These are phyloP conservation scores for Talaromyces stipitatus DNA, from an alignment of 495 filamentous ascomycete species.

Conservation along the genomic window DNA sequence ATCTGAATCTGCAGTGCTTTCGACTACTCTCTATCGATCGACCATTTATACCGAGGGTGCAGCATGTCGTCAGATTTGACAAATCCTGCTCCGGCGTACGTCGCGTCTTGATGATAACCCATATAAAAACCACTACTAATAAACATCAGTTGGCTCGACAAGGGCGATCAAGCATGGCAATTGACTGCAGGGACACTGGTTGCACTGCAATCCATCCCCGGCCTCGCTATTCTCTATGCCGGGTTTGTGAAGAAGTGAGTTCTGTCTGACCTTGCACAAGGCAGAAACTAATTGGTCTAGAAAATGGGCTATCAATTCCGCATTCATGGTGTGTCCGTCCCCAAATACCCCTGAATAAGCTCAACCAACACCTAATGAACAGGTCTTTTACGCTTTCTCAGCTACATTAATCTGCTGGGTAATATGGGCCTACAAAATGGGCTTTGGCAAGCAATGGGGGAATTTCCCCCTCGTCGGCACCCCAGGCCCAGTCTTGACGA, in stretches of 20 bases:
- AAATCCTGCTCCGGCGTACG: conserved; percentile 6
- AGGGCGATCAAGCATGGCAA: conserved; percentile 51
- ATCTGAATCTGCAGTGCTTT: background rate
- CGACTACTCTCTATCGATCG: background rate
- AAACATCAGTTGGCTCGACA: conserved; percentile 34
- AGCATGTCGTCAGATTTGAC: conserved; percentile 6
- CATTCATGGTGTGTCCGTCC: conserved; percentile 36
- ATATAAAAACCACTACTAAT: no score
- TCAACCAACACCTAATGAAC: background rate
- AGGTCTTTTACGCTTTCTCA: conserved; percentile 46
- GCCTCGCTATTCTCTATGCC: conserved; percentile 48
- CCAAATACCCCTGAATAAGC: background rate
- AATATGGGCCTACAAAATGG: conserved; percentile 48
- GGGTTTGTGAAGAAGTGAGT: conserved; percentile 43
- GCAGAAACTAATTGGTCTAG: background rate
- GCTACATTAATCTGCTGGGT: conserved; percentile 48
- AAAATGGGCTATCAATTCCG: conserved; percentile 51
- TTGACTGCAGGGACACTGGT: conserved; percentile 48
- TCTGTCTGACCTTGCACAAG: background rate
- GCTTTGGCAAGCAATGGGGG: conserved; percentile 36
- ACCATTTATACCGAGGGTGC: background rate
- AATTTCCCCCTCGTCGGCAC: conserved; percentile 44
- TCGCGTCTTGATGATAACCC: background rate
- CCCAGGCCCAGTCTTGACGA: conserved; percentile 40
- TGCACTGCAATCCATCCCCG: conserved; percentile 44